These are phyloP conservation scores for Emiliania huxleyi DNA, from an alignment of 78 protist genomes.

Conservation along the genomic window DNA sequence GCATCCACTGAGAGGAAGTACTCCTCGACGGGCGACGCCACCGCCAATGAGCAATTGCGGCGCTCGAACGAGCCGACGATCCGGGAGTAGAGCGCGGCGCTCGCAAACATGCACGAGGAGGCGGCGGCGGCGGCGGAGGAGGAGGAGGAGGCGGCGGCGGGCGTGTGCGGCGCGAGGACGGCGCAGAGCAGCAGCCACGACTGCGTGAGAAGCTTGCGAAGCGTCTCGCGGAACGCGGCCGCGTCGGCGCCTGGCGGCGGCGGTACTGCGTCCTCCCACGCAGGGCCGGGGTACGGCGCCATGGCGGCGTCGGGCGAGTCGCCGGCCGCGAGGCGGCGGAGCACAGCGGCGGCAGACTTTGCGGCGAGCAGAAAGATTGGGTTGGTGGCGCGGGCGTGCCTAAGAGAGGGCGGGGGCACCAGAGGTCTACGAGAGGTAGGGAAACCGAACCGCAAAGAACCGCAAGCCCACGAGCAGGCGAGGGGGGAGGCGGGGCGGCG, in stretches of 20 bases:
- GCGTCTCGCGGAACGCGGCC: neutral
- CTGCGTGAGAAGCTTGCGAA: neutral
- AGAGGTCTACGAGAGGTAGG: too few relatives aligned
- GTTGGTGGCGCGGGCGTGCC: neutral
- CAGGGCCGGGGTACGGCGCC: neutral
- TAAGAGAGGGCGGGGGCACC: too few relatives aligned
- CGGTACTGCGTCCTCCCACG: constrained; percentile 3
- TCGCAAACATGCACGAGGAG: too few relatives aligned
- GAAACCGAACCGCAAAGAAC: too few relatives aligned
- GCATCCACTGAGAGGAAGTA: too few relatives aligned
- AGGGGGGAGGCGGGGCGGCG: too few relatives aligned
- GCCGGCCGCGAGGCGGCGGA: neutral
- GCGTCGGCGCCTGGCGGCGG: neutral
- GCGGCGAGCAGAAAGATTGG: constrained; percentile 13
- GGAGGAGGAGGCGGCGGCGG: too few relatives aligned
- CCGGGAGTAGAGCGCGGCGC: neutral
- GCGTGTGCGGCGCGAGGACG: neutral
- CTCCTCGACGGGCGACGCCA: constrained; percentile 19
- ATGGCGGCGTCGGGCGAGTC: neutral
- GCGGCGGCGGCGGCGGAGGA: neutral
- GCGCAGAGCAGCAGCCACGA: constrained; percentile 8
- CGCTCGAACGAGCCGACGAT: constrained; percentile 7
- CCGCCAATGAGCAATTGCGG: neutral
- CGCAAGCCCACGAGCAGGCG: too few relatives aligned
- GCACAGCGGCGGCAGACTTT: neutral